Evolutionary conservation across 1,284 basidiomycete species (phyloP), one percentile per base, ranked within the genome.

Genomic region (Ganoderma meredithae): DNA sequence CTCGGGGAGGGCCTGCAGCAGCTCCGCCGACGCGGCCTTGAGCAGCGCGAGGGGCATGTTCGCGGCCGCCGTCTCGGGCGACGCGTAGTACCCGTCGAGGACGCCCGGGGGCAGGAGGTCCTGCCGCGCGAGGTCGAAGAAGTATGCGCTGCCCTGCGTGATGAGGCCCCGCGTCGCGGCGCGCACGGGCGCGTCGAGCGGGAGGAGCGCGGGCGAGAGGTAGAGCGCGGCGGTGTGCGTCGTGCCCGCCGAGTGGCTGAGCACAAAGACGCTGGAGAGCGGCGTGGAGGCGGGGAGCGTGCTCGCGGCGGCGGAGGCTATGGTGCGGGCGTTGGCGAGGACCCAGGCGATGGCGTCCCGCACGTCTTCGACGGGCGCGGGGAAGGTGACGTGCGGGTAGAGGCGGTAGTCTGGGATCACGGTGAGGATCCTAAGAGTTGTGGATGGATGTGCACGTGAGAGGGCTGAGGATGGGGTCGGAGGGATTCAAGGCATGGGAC

Each of bases 401-500:
- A 91, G 83, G 2, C 88, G 85, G 72, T 91, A 91, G 77, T 91
- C 88, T 0, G 89, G 82, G 67, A 91, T 86, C 68, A 90, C 78
- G 17, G 85, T 85, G 68, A 90, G 71, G 77, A 89, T 85, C 0
- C 77, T 79, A 53, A 1, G 3, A n/a, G n/a, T n/a, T 31, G 1
- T 31, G 0, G 19, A 17, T 17, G 7, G 13, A 17, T 5, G 43
- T 27, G 10, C 1, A n/a, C 13, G 55, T 70, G 15, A 83, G 75
- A 36, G 9, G 31, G 49, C 40, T 27, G 39, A 44, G 2, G 19
- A 33, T 7, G 49, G 7, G 10, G n/a, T n/a, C n/a, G n/a, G n/a
- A n/a, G n/a, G n/a, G n/a, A n/a, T n/a, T n/a, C n/a, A n/a, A n/a
- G n/a, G n/a, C n/a, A n/a, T n/a, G n/a, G 52, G n/a, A 49, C 9